Evolutionary conservation across 1,284 basidiomycete genomes (phyloP).

Genomic region (Apiotrichum domesticum): DNA sequence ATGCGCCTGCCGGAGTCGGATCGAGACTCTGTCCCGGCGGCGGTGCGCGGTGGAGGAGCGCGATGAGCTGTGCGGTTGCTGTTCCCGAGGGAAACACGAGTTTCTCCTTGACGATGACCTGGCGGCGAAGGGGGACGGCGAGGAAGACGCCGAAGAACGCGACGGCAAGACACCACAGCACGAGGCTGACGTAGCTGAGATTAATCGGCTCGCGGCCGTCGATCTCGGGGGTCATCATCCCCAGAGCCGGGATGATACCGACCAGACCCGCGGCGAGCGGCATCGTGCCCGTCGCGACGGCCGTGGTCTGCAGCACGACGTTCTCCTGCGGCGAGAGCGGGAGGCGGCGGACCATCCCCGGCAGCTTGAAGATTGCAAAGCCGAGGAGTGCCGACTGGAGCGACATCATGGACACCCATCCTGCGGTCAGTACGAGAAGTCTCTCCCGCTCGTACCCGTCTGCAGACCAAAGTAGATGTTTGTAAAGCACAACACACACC

Average conservation of each 20-base stretch:
- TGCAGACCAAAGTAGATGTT: constrained; percentile 49
- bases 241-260: constrained; percentile 85
- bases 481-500: constrained; percentile 44
- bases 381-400: constrained; percentile 88
- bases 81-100: constrained; percentile 90
- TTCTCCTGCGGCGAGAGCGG: constrained; percentile 81
- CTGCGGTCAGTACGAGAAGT: constrained; percentile 14
- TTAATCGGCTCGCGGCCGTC: constrained; percentile 72
- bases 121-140: constrained; percentile 84
- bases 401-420: constrained; percentile 67
- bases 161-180: constrained; percentile 64
- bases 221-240: constrained; percentile 62
- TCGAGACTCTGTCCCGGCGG: constrained; percentile 23
- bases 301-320: constrained; percentile 88
- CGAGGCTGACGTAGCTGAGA: constrained; percentile 63
- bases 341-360: constrained; percentile 53
- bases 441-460: constrained; percentile 25
- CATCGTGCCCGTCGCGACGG: constrained; percentile 79
- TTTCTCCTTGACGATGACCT: constrained; percentile 94
- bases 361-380: constrained; percentile 69
- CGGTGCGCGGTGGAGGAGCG: constrained; percentile 65
- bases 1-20: constrained; percentile 14
- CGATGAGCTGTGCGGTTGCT: constrained; percentile 92
- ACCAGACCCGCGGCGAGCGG: constrained; percentile 91
- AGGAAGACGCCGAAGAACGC: constrained; percentile 95